Evolutionary conservation across 495 filamentous ascomycete genomes (phyloP), one percentile per base, ranked within the genome.

Genomic region (Letharia columbiana): DNA sequence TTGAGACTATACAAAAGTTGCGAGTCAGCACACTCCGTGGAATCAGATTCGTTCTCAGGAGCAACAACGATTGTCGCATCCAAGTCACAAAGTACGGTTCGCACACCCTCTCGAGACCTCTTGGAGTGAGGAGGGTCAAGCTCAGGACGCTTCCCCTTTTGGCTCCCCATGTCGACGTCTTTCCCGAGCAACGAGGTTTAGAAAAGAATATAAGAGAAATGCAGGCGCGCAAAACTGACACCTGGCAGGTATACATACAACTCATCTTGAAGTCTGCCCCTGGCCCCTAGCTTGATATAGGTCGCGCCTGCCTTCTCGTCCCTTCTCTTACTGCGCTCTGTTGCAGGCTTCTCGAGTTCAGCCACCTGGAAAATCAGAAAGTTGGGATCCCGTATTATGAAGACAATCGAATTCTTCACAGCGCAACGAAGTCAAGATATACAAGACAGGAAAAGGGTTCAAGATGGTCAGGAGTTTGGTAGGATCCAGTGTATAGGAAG

Each of bases 1-100:
- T 89, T 63, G 90, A 80, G 75, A 97, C 92, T 60, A n/a, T 61
- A 52, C 39, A 20, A 23, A 44, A 62, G 54, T n/a, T 63, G 13
- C 28, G 42, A 45, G 70, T 83, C 63, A 82, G 80, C 70, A 60
- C 69, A 39, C 39, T 62, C 35, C 50, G 64, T 56, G 10, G 20
- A 47, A 47, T 28, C 12, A 31, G 15, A 18, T 6, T 3, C 10
- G 44, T 37, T 50, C 4, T 13, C 40, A 65, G 28, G 11, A 37
- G 17, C 63, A 40, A 39, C 11, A 39, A 37, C 6, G n/a, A 4
- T 20, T 28, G 54, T 33, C 17, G 47, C 64, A 49, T 41, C 44
- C n/a, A 33, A 56, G 65, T 37, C 49, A 62, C 44, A 17, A 50
- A 59, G 13, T 65, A 47, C 42, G 42, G 56, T 60, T 5, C 28